Evolutionary conservation across 768 basidiomycete genomes (phyloP).

Genomic region (Pleurotus eryngii): DNA sequence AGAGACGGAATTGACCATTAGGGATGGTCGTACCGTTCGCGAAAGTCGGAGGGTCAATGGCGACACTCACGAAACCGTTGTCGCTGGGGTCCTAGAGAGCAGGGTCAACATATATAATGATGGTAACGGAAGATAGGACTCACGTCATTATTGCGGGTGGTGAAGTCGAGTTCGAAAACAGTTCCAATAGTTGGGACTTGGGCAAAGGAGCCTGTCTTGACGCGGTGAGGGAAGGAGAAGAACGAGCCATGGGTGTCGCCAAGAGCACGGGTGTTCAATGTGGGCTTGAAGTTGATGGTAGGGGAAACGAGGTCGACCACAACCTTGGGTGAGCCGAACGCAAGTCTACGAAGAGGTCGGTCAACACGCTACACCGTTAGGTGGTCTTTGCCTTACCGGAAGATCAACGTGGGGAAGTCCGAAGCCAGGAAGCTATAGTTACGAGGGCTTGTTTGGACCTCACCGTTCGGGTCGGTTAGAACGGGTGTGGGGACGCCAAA

Average conservation of each 20-base stretch:
- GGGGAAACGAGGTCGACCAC: constrained; percentile 46
- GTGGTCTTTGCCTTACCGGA: constrained; percentile 23
- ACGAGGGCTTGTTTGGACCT: constrained; percentile 33
- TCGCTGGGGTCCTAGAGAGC: constrained; percentile 17
- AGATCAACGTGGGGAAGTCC: constrained; percentile 39
- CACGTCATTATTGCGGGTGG: constrained; percentile 45
- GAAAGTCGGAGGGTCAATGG: constrained; percentile 28
- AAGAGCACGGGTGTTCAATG: constrained; percentile 3
- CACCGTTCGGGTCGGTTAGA: constrained; percentile 36
- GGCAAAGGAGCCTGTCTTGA: not conserved
- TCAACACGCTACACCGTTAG: too few species aligned
- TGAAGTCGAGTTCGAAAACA: constrained; percentile 42
- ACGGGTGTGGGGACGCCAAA: constrained; percentile 44
- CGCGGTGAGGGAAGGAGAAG: constrained; percentile 35
- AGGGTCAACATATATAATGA: not conserved
- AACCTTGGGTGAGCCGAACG: constrained; percentile 47
- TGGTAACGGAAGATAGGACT: constrained; percentile 8
- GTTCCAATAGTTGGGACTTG: constrained; percentile 35
- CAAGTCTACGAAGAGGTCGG: constrained; percentile 24
- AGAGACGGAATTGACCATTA: constrained; percentile 37
- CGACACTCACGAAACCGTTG: constrained; percentile 28
- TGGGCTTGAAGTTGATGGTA: constrained; percentile 30
- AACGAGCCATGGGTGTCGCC: constrained; percentile 17
- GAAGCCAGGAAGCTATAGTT: constrained; percentile 45
- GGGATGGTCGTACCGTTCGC: constrained; percentile 42